phyloP scores from a whole-genome alignment of 106 monocot genomes.

The Amphibolis antarctica region DNA sequence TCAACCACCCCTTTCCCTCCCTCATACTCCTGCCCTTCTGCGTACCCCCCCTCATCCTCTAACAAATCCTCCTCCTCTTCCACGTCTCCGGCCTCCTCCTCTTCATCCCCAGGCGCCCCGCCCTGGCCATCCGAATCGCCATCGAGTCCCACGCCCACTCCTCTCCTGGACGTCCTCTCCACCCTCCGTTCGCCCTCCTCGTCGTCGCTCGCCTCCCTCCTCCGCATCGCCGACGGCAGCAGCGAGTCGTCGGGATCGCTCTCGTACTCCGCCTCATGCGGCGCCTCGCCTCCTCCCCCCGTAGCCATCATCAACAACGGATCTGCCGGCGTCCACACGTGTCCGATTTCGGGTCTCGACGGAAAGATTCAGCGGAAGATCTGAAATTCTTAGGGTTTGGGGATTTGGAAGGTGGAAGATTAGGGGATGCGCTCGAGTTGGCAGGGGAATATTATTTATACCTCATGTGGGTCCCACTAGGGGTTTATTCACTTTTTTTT shows the following conservation, averaged over 20 bases:
- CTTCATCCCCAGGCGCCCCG: conserved; percentile 42
- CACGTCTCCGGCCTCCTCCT: conserved; percentile 11
- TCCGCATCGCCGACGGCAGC: conserved; percentile 46
- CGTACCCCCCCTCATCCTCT: conserved; percentile 5
- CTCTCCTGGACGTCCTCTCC: neutral
- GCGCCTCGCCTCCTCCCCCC: conserved; percentile 8
- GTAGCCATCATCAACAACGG: conserved; percentile 1
- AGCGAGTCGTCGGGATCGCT: conserved; percentile 76
- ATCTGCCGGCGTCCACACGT: neutral
- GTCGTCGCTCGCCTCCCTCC: conserved; percentile 76
- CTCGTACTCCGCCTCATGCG: conserved; percentile 52
- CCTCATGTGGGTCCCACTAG: too few species aligned
- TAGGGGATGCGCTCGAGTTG: too few species aligned
- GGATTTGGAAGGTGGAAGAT: too few species aligned
- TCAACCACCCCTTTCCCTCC: conserved; percentile 21
- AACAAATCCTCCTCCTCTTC: conserved; percentile 2
- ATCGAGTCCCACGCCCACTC: conserved; percentile 25
- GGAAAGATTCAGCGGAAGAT: neutral
- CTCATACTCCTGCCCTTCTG: neutral
- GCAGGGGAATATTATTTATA: too few species aligned
- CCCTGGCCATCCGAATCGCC: conserved; percentile 59
- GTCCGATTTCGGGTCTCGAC: neutral
- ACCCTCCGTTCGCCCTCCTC: conserved; percentile 18
- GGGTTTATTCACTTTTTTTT: too few species aligned
- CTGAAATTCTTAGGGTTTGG: neutral